Evolutionary conservation across 106 monocot species (phyloP).

Genomic region (Dendrobium chrysotoxum): DNA sequence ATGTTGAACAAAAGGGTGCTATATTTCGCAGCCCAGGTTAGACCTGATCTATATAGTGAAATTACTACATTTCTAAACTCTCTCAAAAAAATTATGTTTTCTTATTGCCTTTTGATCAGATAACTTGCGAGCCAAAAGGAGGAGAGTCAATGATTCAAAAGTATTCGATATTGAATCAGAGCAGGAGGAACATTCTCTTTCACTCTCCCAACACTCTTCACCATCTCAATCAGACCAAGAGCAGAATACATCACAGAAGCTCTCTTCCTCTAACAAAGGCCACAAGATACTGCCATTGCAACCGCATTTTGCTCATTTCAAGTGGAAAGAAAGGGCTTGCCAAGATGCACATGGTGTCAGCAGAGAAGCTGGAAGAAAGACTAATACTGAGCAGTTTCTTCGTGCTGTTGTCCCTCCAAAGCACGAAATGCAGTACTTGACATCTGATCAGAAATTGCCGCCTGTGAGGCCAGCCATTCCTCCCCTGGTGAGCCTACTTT

Average conservation of each 20-base stretch:
- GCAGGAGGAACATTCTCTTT: constrained; percentile 86
- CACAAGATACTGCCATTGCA: constrained; percentile 25
- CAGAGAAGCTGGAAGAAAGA: constrained; percentile 15
- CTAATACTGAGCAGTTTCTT: constrained; percentile 42
- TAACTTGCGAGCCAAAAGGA: constrained; percentile 35
- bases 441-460: constrained; percentile 26
- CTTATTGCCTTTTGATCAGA: constrained; percentile 22
- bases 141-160: constrained; percentile 35
- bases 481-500: constrained; percentile 32
- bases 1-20: constrained; percentile 29
- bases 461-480: constrained; percentile 21
- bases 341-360: constrained; percentile 15
- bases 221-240: constrained; percentile 94
- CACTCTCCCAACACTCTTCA: constrained; percentile 77
- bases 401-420: constrained; percentile 20
- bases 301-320: constrained; percentile 21
- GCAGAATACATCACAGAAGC: constrained; percentile 39
- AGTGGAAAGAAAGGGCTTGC: constrained; percentile 18
- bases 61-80: not conserved
- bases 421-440: constrained; percentile 34
- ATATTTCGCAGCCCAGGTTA: constrained; percentile 20
- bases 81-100: not conserved
- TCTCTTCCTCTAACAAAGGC: constrained; percentile 24
- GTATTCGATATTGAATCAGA: constrained; percentile 46
- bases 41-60: not conserved